Base-by-base conservation (phyloP, 768 basidiomycete species). In the Sporobolomyces phaffii region DNA sequence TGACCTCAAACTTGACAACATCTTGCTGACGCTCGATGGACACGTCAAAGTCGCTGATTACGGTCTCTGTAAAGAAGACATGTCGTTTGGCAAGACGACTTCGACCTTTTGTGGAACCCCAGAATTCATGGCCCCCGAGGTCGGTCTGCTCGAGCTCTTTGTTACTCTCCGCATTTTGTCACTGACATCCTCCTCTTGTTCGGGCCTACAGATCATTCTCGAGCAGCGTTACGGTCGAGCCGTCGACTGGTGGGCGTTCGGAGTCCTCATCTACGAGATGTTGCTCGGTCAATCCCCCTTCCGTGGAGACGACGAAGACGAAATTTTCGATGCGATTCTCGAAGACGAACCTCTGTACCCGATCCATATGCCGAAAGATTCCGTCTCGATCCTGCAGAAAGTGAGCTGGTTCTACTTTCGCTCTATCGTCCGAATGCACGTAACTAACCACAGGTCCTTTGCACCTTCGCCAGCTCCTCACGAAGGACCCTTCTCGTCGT, bases 171-270 rank as follows among this genome's bases (percentile, higher is more conserved):
- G 5, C 34, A 10, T 33, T 34, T 31, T 11, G 17, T 29, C 17
- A 38, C 34, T 48, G 17, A 48, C 31, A 22, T 29, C 17, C 1
- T 36, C 29, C n/a, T 31, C 15, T 22, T 24, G 11, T 18, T 7
- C 14, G 7, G 5, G 29, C 6, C 29, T 34, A 9, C 68, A 98
- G 93, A 99, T 99, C 78, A 82, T 99, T 59, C 84, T 98, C n/a
- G 96, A 99, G 80, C 96, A 98, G 80, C 89, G 92, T 51, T 99
- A 99, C 74, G 93, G 92, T 14, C 90, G 92, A 43, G 94, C 96
- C 15, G 96, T 99, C 45, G 96, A 99, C 77, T 99, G 96, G 96
- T 99, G 96, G 96, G 96, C 96, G 17, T 98, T 98, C 77, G 96
- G 96, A 70, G 96, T 99, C 6, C 79, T 99, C 73, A 97, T 89